A percentile compares a stretch with the other conserved stretches of the same genome.
Conservation (phyloP, 2,329 filamentous ascomycete genomes). For the Clathrospora elynae region DNA sequence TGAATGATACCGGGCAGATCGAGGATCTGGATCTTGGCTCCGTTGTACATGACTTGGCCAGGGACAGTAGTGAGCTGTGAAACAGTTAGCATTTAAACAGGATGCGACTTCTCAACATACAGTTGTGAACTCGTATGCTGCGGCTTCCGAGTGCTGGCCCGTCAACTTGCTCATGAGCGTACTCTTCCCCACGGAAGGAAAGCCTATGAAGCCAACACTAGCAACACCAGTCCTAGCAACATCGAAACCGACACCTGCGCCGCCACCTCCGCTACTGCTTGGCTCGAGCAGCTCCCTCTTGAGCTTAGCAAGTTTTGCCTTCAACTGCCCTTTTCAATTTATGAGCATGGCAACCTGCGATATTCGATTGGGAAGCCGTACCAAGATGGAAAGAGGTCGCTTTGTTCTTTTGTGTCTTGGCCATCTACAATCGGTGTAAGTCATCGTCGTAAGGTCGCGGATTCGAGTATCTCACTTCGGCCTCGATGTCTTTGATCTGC, state of each 20-base stretch:
- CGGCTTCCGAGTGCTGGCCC: slow-evolving; percentile 94
- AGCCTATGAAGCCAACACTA: slow-evolving; percentile 96
- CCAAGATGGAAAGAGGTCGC: slow-evolving; percentile 91
- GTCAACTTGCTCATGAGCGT: slow-evolving; percentile 95
- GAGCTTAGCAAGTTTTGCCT: slow-evolving; percentile 97
- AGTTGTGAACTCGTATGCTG: slow-evolving; percentile 98
- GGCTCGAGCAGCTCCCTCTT: slow-evolving; percentile 95
- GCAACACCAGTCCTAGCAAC: slow-evolving; percentile 97
- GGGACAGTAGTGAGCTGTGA: slow-evolving; percentile 82
- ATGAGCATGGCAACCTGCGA: slow-evolving; percentile 29
- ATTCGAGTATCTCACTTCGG: slow-evolving; percentile 69
- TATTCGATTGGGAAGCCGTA: slow-evolving; percentile 24
- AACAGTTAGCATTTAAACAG: slow-evolving; percentile 15
- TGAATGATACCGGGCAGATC: slow-evolving; percentile 99
- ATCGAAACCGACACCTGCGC: slow-evolving; percentile 89
- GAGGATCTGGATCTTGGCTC: slow-evolving; percentile 96
- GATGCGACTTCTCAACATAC: slow-evolving; percentile 17
- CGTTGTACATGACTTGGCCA: slow-evolving; percentile 94
- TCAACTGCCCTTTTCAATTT: slow-evolving; percentile 71
- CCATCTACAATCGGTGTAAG: slow-evolving; percentile 68
- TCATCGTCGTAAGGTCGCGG: slow-evolving; percentile 17
- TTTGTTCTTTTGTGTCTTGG: slow-evolving; percentile 96
- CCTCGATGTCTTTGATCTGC: slow-evolving; percentile 95
- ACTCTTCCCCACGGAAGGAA: slow-evolving; percentile 97
- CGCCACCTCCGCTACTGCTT: slow-evolving; percentile 76